Conservation (phyloP, 2,329 filamentous ascomycete species). For the Colletotrichum melonis region DNA sequence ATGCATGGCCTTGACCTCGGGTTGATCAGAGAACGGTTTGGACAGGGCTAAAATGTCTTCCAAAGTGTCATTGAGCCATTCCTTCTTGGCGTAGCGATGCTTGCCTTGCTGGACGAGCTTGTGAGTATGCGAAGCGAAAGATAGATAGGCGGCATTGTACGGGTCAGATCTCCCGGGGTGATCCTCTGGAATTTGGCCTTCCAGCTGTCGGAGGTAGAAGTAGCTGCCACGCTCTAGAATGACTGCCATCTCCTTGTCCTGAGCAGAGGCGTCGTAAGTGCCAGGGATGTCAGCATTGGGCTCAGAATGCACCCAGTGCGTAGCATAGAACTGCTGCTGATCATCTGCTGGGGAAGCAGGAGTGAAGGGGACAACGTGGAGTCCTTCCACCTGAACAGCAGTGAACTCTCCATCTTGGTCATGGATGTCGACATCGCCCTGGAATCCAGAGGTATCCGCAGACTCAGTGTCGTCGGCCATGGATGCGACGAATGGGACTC, state of each 20-base stretch:
- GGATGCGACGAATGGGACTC: not conserved
- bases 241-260: conserved; percentile 20
- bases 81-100: conserved; percentile 37
- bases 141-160: conserved; percentile 12
- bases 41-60: not conserved
- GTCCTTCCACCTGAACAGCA: not conserved
- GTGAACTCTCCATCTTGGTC: not conserved
- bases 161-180: not conserved
- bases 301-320: conserved; percentile 12
- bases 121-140: conserved; percentile 31
- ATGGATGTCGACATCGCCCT: conserved; percentile 16
- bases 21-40: not conserved
- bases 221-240: conserved; percentile 7
- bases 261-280: conserved; percentile 26
- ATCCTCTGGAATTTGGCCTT: not conserved
- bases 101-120: conserved; percentile 40
- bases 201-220: conserved; percentile 13
- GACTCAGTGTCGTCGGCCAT: not conserved
- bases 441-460: conserved; percentile 1
- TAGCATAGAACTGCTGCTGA: conserved; percentile 13
- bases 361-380: not conserved
- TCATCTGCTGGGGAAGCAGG: not conserved
- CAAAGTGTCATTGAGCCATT: conserved; percentile 9
- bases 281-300: conserved; percentile 39
- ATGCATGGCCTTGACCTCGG: conserved; percentile 9